Conservation (phyloP, 768 basidiomycete species). For the Ramaria sp. region DNA sequence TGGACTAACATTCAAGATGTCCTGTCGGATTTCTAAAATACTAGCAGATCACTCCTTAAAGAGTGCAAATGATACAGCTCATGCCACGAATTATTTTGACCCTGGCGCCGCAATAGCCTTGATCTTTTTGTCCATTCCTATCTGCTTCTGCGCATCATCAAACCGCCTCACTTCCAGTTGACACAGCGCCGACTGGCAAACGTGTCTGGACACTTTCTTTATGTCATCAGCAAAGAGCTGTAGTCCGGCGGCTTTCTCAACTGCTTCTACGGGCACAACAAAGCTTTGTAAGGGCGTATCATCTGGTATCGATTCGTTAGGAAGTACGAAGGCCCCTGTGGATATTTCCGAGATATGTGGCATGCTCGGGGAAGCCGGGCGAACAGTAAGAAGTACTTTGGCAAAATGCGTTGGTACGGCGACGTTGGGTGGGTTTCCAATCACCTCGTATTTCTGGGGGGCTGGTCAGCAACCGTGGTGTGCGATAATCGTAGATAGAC, state of each 20-base stretch:
- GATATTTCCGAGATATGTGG: slow-evolving; percentile 68
- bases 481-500: slow-evolving; percentile 21
- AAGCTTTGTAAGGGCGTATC: slow-evolving; percentile 72
- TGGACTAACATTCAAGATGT: slow-evolving; percentile 75
- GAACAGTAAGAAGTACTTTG: slow-evolving; percentile 80
- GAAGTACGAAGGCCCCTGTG: slow-evolving; percentile 90
- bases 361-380: slow-evolving; percentile 61
- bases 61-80: neutral
- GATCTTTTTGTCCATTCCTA: neutral
- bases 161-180: slow-evolving; percentile 81
- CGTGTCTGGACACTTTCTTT: slow-evolving; percentile 66
- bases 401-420: slow-evolving; percentile 97
- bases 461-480: neutral
- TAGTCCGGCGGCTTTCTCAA: slow-evolving; percentile 85
- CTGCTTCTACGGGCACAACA: slow-evolving; percentile 80
- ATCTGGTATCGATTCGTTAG: slow-evolving; percentile 88
- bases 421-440: slow-evolving; percentile 82
- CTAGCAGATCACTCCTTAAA: neutral
- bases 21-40: slow-evolving; percentile 48
- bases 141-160: slow-evolving; percentile 71
- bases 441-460: slow-evolving; percentile 74
- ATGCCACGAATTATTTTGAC: neutral
- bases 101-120: neutral
- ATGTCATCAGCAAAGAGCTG: slow-evolving; percentile 76
- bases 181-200: slow-evolving; percentile 85